phyloP scores from a whole-genome alignment of 2,329 filamentous ascomycete species.

The Diaporthe ilicicola region DNA sequence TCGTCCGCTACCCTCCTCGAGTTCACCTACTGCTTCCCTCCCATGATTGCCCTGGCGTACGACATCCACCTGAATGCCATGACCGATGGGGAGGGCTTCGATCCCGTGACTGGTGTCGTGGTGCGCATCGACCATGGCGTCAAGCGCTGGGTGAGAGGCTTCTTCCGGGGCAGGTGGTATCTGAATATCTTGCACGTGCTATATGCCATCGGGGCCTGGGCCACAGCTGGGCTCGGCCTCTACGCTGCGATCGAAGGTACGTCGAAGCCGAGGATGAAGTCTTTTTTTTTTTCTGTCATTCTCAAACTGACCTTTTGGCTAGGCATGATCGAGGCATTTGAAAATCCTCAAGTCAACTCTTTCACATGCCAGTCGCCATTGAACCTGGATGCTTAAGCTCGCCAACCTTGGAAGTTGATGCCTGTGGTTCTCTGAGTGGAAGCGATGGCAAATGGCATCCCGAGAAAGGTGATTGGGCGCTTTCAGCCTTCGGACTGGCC shows the following conservation, averaged over 20 bases:
- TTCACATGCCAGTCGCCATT: conserved; percentile 26
- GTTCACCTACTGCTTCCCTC: conserved; percentile 66
- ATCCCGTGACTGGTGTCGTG: conserved; percentile 18
- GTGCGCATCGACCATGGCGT: conserved; percentile 21
- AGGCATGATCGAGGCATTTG: conserved; percentile 27
- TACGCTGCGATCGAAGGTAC: conserved; percentile 26
- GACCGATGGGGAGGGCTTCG: conserved; percentile 28
- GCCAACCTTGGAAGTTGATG: neutral
- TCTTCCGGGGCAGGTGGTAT: conserved; percentile 24
- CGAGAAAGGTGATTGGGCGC: too few species aligned
- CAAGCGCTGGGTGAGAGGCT: conserved; percentile 23
- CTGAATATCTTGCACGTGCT: conserved; percentile 23
- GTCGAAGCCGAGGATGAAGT: neutral
- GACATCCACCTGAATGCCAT: conserved; percentile 22
- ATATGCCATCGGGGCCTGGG: conserved; percentile 22
- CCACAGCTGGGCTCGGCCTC: conserved; percentile 16
- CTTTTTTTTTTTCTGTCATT: too few species aligned
- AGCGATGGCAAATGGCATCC: neutral
- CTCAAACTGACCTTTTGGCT: neutral
- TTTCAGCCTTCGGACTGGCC: too few species aligned
- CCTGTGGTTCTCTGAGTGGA: too few species aligned
- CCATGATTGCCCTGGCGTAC: conserved; percentile 26
- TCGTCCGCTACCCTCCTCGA: conserved; percentile 62
- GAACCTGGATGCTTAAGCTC: conserved; percentile 19
- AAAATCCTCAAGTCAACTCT: conserved; percentile 24